phyloP scores from a whole-genome alignment of 306 rosid species.

The Lathyrus oleraceus region DNA sequence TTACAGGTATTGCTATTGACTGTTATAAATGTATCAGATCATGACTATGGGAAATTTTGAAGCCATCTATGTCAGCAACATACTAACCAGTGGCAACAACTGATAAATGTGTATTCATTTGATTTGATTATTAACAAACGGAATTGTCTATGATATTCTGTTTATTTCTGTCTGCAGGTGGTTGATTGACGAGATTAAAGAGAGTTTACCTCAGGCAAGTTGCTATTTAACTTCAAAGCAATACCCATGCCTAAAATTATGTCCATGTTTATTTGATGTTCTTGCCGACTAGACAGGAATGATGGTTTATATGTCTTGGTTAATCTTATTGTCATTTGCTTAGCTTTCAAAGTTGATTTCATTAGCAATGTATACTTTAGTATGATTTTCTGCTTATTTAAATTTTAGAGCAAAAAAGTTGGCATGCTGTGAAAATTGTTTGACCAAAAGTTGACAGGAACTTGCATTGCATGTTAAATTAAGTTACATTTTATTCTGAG shows the following conservation, averaged over 20 bases:
- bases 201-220: conserved; percentile 87
- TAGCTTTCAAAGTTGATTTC: not conserved
- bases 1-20: conserved; percentile 63
- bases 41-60: conserved; percentile 27
- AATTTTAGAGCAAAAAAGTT: conserved; percentile 6
- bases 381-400: conserved; percentile 23
- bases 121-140: conserved; percentile 2
- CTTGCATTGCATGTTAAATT: conserved; percentile 19
- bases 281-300: not conserved
- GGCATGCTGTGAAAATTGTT: conserved; percentile 7
- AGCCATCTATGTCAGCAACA: conserved; percentile 30
- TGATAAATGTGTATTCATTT: conserved; percentile 27
- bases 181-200: conserved; percentile 87
- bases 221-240: conserved; percentile 36
- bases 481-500: not conserved
- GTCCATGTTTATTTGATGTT: conserved; percentile 14
- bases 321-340: not conserved
- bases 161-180: conserved; percentile 60
- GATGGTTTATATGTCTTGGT: not conserved
- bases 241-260: conserved; percentile 31
- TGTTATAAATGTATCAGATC: conserved; percentile 11
- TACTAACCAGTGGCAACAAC: conserved; percentile 9
- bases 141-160: conserved; percentile 26
- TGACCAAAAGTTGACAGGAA: conserved; percentile 14
- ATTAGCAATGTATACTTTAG: not conserved